phyloP scores from a whole-genome alignment of 305 asterid genomes.

The Ilex paraguariensis region DNA sequence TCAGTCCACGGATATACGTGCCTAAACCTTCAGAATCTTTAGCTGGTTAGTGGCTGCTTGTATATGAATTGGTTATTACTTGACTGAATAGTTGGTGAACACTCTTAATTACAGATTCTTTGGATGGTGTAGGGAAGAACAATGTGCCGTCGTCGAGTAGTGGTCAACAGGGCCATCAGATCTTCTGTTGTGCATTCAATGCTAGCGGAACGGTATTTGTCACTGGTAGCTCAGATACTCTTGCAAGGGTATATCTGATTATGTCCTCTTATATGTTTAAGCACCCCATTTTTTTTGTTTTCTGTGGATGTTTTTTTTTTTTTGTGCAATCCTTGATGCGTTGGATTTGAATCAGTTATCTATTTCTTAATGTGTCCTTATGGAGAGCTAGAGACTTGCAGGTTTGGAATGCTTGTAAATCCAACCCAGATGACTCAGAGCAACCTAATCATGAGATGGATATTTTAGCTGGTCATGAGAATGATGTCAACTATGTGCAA shows the following conservation, averaged over 20 bases:
- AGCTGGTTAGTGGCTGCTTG: slow-evolving; percentile 50
- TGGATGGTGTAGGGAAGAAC: slow-evolving; percentile 54
- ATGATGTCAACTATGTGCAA: slow-evolving; percentile 97
- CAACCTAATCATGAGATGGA: slow-evolving; percentile 97
- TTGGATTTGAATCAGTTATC: neutral
- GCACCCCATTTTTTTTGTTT: slow-evolving; percentile 10
- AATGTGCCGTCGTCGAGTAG: slow-evolving; percentile 56
- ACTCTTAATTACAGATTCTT: slow-evolving; percentile 18
- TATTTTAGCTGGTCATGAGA: slow-evolving; percentile 91
- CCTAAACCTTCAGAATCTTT: slow-evolving; percentile 68
- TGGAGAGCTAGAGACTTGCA: slow-evolving; percentile 22
- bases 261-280: slow-evolving; percentile 8
- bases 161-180: slow-evolving; percentile 68
- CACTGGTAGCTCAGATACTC: slow-evolving; percentile 96
- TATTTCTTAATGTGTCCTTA: neutral
- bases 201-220: slow-evolving; percentile 97
- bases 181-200: slow-evolving; percentile 92
- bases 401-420: slow-evolving; percentile 98
- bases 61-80: slow-evolving; percentile 5
- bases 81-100: slow-evolving; percentile 2
- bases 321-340: neutral
- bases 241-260: slow-evolving; percentile 65
- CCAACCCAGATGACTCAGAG: slow-evolving; percentile 65
- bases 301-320: neutral
- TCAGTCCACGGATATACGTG: slow-evolving; percentile 60